phyloP scores from a whole-genome alignment of 169 alveolate species.

The Toxoplasma gondii region DNA sequence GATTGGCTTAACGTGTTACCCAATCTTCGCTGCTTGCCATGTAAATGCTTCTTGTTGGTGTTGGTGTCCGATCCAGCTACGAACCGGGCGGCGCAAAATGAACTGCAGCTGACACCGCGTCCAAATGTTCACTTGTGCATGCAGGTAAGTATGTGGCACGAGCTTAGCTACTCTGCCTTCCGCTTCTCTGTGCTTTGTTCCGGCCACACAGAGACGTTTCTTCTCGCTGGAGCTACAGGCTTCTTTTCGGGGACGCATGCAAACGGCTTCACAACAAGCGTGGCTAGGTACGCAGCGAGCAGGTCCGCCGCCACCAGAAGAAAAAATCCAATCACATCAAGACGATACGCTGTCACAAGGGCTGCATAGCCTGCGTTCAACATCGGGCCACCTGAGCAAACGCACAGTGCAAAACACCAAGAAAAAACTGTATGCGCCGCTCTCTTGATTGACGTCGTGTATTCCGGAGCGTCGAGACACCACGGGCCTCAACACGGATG shows the following conservation, averaged over 20 bases:
- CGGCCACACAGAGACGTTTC: background rate
- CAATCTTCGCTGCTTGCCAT: too few relatives aligned
- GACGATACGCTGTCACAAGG: slow-evolving; percentile 17
- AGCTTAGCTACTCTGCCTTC: background rate
- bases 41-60: too few relatives aligned
- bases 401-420: background rate
- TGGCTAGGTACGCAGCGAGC: background rate
- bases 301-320: background rate
- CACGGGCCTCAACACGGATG: too few relatives aligned
- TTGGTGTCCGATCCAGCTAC: too few relatives aligned
- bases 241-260: background rate
- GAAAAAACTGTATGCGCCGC: background rate
- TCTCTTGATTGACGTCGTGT: background rate
- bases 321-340: background rate
- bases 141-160: too few relatives aligned
- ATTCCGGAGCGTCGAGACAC: background rate
- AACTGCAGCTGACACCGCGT: too few relatives aligned
- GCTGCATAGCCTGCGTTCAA: slow-evolving; percentile 20
- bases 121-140: too few relatives aligned
- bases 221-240: background rate
- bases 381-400: slow-evolving; percentile 19
- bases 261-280: background rate
- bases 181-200: background rate
- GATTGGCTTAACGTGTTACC: too few relatives aligned
- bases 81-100: too few relatives aligned